Conservation (phyloP, 768 basidiomycete species). For the Leccinum aurantiacum region DNA sequence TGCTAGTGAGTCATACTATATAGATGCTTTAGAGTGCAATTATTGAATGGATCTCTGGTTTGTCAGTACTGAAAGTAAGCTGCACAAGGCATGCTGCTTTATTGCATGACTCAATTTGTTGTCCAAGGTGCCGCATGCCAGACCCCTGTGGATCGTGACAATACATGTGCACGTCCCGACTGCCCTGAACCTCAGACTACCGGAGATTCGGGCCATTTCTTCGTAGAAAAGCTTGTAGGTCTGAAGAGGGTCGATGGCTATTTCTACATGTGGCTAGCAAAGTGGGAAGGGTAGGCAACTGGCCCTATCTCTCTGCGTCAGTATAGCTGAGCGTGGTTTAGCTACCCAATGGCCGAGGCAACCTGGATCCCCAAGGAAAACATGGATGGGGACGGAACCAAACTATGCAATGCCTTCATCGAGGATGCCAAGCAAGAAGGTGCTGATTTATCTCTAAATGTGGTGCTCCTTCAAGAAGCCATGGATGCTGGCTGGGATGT, state of each 20-base stretch:
- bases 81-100: neutral
- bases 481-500: conserved; percentile 17
- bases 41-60: neutral
- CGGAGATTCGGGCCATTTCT: conserved; percentile 13
- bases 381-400: conserved; percentile 18
- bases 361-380: conserved; percentile 33
- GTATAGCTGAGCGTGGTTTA: conserved; percentile 2
- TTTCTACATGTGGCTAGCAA: conserved; percentile 29
- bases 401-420: conserved; percentile 18
- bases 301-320: neutral
- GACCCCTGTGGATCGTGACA: conserved; percentile 8
- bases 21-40: neutral
- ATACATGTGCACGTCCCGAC: conserved; percentile 27
- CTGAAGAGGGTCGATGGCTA: conserved; percentile 19
- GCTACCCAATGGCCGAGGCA: conserved; percentile 30
- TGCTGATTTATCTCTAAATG: conserved; percentile 12
- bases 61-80: conserved; percentile 16
- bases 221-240: conserved; percentile 32
- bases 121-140: conserved; percentile 17
- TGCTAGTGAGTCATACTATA: conserved; percentile 33
- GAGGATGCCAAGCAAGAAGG: conserved; percentile 21
- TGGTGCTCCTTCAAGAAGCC: conserved; percentile 28
- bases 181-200: conserved; percentile 19
- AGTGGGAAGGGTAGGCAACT: conserved; percentile 34
- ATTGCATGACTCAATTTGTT: neutral